Evolutionary conservation across 129 eudicot genomes (phyloP), one percentile per base, ranked within the genome.

Genomic region (Calendula officinalis): DNA sequence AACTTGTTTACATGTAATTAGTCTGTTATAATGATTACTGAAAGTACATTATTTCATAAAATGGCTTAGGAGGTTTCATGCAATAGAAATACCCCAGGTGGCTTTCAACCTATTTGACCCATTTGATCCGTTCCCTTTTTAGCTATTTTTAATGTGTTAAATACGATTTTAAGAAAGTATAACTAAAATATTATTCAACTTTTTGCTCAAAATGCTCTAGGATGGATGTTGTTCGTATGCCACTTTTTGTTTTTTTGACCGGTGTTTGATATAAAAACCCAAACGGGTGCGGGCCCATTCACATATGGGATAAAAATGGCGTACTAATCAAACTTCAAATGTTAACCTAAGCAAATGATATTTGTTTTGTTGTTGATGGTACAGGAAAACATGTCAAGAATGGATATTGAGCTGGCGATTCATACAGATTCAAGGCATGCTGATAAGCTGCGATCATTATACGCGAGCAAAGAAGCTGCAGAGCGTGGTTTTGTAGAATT

Each of bases 401-500:
- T 69, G 70, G 97, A 90, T 63, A 76, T 86, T 70, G 87, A 90
- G 82, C 64, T 82, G 4, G 89, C 97, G 2, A 80, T 90, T 67
- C 92, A 90, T 80, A 88, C 92, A 0, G 99, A 94, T 71, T 94
- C 99, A 64, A 84, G 87, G 78, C 89, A 94, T 62, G 92, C 95
- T 13, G 96, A 94, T 54, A 72, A 79, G 66, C 78, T 94, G 50
- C 76, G 99, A 69, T 81, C 87, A 51, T 11, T 76, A 9, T 94
- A 88, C 68, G 73, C 91, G 40, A 81, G 91, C 57, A 78, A 84
- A 66, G 87, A 77, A 62, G 75, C 86, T n/a, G 74, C 70, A 42
- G 88, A 88, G 35, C 12, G 41, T 27, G 85, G 85, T 72, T 40
- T 14, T 6, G 41, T 88, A 53, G 81, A 75, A 53, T 67, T 85